Evolutionary conservation across 2,329 filamentous ascomycete genomes (phyloP).

Genomic region (Rachicladosporium sp.): DNA sequence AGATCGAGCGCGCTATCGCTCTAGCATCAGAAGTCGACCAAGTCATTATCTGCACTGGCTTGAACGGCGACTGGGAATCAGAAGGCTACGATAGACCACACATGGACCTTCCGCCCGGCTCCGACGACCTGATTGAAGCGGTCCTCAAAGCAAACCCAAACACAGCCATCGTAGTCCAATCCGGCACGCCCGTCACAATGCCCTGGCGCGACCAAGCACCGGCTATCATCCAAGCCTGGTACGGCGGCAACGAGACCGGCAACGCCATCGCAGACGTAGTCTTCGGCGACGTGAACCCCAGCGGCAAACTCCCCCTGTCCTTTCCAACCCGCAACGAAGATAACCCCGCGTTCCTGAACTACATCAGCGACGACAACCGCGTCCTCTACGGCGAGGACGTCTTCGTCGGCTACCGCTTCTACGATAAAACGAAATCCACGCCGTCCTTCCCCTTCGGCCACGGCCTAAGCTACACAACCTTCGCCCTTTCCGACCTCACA

Average conservation of each 20-base stretch:
- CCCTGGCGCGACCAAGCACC: conserved; percentile 51
- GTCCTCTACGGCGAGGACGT: conserved; percentile 61
- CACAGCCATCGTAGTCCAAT: conserved; percentile 63
- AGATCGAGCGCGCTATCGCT: conserved; percentile 53
- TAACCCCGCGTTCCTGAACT: conserved; percentile 60
- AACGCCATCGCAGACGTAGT: conserved; percentile 69
- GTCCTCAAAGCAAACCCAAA: conserved; percentile 56
- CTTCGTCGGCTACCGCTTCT: conserved; percentile 64
- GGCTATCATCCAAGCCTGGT: conserved; percentile 44
- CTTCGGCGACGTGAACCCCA: conserved; percentile 61
- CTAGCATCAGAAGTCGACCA: conserved; percentile 61
- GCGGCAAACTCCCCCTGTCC: conserved; percentile 61
- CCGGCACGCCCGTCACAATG: conserved; percentile 61
- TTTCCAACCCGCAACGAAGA: conserved; percentile 42
- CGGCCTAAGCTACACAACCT: conserved; percentile 65
- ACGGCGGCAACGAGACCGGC: conserved; percentile 63
- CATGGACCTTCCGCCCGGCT: conserved; percentile 48
- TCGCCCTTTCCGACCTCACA: conserved; percentile 48
- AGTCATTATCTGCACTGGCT: conserved; percentile 64
- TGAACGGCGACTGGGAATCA: conserved; percentile 68
- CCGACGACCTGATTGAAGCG: conserved; percentile 53
- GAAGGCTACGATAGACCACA: conserved; percentile 54
- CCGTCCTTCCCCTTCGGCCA: conserved; percentile 67
- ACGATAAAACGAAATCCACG: conserved; percentile 48
- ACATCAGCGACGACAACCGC: conserved; percentile 56